A percentile compares a stretch with the other conserved stretches of the same genome.
Evolutionary conservation across 1,284 basidiomycete genomes (phyloP).

Genomic region (Serendipita sp.): DNA sequence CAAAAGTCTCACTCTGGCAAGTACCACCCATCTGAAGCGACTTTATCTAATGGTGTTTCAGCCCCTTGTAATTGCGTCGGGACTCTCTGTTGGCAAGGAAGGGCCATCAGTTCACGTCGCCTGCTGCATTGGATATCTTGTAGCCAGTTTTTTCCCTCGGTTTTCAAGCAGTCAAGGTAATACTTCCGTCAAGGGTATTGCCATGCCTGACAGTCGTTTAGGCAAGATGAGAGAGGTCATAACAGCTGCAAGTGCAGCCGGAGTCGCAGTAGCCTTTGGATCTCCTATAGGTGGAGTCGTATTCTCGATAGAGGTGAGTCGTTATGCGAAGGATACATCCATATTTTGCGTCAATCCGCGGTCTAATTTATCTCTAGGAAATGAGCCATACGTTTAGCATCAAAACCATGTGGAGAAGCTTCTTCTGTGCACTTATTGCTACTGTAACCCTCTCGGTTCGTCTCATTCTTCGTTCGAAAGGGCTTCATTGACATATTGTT

Average conservation of each 20-base stretch:
- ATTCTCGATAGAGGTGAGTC: slow-evolving; percentile 51
- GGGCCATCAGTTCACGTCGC: slow-evolving; percentile 97
- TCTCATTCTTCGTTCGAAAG: slow-evolving; percentile 5
- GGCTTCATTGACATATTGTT: not conserved
- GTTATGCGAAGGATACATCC: not conserved
- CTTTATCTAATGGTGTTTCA: slow-evolving; percentile 23
- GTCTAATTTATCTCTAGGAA: slow-evolving; percentile 42
- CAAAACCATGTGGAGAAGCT: slow-evolving; percentile 96
- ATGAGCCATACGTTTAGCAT: slow-evolving; percentile 97
- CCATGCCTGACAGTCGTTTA: slow-evolving; percentile 20
- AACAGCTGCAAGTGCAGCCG: slow-evolving; percentile 91
- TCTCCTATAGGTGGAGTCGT: slow-evolving; percentile 95
- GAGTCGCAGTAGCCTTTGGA: slow-evolving; percentile 95
- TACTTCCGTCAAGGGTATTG: slow-evolving; percentile 16
- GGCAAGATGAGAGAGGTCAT: slow-evolving; percentile 93
- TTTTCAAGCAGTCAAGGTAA: slow-evolving; percentile 81
- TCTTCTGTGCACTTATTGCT: slow-evolving; percentile 92
- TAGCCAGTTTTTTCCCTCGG: slow-evolving; percentile 67
- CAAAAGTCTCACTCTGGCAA: slow-evolving; percentile 81
- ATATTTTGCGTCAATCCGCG: not conserved
- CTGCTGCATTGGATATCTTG: slow-evolving; percentile 80
- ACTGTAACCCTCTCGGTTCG: slow-evolving; percentile 87
- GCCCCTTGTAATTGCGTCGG: slow-evolving; percentile 96
- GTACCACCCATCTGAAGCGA: slow-evolving; percentile 20
- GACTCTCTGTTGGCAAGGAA: slow-evolving; percentile 95